A percentile compares a stretch with the other conserved stretches of the same genome.
Conservation (phyloP, 345 rosid genomes). For the Salix brachista region DNA sequence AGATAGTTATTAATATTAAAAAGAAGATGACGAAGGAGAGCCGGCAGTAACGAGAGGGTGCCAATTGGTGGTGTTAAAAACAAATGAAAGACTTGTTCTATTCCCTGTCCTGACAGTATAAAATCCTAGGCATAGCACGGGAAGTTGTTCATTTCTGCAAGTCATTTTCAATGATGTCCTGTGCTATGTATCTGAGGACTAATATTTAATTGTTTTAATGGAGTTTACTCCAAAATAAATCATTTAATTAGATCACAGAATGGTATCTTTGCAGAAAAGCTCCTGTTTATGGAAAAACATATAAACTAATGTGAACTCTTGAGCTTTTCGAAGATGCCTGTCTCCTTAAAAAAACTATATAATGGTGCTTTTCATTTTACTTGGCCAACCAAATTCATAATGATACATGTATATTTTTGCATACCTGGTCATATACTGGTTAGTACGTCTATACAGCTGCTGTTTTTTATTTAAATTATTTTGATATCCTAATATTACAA, state of each 20-base stretch:
- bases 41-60: conserved; percentile 38
- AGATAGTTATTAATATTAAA: no score
- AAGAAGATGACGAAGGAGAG: conserved; percentile 6
- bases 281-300: not conserved
- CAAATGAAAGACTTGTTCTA: conserved; percentile 46
- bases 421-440: no score
- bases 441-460: no score
- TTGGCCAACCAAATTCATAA: not conserved
- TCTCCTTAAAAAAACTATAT: not conserved
- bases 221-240: conserved; percentile 1
- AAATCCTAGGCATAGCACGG: not conserved
- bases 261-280: not conserved
- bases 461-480: no score
- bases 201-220: not conserved
- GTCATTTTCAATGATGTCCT: conserved; percentile 18
- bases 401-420: no score
- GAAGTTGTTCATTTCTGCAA: conserved; percentile 1
- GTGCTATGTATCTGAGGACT: not conserved
- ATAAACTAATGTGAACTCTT: no score
- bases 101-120: conserved; percentile 27
- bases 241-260: not conserved
- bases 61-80: conserved; percentile 45
- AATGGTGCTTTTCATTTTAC: not conserved
- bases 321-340: not conserved
- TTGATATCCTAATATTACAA: no score